Base-by-base conservation (phyloP, 495 filamentous ascomycete species). In the Neurospora africana region DNA sequence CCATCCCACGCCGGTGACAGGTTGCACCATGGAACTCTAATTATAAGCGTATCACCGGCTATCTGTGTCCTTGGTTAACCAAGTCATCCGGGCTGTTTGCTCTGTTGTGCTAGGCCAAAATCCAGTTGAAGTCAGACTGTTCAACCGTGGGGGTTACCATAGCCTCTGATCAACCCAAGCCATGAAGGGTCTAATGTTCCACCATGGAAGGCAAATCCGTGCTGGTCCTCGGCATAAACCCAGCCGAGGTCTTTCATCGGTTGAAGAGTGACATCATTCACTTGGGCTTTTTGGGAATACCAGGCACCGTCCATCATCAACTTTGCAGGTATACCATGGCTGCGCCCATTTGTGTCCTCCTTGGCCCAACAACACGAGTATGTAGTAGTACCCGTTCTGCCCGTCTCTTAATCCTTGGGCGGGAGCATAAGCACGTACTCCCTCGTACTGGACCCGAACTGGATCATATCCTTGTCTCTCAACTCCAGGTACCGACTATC, bases 401-500 rank as follows among this genome's bases (percentile, higher is more conserved):
- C 13, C 53, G 15, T 33, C 53, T 65, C 58, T 81, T 75, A 86
- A 44, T 81, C 78, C 68, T 79, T 83, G 15, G 84, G 84, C 10
- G 85, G 83, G 61, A 94, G 84, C 91, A 95, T 91, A 71, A 95
- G 78, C 27, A 95, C 91, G 77, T 95, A 97, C 79, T 97, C 93
- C 74, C 94, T 88, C 68, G 91, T 90, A 80, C 94, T 97, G 69
- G 90, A 83, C 21, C 94, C 95, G 82, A 98, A 97, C 79, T 86
- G 87, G 61, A 99, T 79, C 78, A 98, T 87, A 80, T 99, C 95
- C 79, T 93, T 94, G 78, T 95, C 91, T 78, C 88, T 87, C 70
- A 98, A 79, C 80, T 98, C 96, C 47, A 98, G 81, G 80, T 92
- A 99, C 69, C 94, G 86, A 78, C 91, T 90, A 11, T 83, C 86